Evolutionary conservation across 192 early-diverging fungal genomes (phyloP).

Genomic region (Coemansia sp.): DNA sequence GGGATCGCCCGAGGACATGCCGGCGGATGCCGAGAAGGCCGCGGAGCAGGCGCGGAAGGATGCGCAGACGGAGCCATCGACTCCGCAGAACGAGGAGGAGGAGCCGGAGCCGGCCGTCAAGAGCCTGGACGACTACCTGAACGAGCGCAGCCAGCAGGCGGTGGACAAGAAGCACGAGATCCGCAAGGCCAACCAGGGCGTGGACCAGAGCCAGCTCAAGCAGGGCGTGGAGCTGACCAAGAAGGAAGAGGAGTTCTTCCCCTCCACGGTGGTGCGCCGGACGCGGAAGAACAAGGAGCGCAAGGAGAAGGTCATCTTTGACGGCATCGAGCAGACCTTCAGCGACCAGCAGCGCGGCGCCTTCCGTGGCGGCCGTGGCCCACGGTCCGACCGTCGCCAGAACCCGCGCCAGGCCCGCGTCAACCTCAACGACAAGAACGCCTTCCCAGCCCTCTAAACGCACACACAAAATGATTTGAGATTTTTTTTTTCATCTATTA

Average conservation of each 20-base stretch:
- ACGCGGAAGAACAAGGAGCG: constrained; percentile 63
- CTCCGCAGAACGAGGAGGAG: constrained; percentile 31
- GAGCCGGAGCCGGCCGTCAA: constrained; percentile 76
- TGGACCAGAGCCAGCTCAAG: constrained; percentile 83
- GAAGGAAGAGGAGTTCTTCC: constrained; percentile 71
- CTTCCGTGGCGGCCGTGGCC: constrained; percentile 55
- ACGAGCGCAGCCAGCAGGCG: constrained; percentile 61
- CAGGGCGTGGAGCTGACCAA: constrained; percentile 67
- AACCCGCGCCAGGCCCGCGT: constrained; percentile 51
- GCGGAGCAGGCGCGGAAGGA: constrained; percentile 46
- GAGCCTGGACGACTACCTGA: constrained; percentile 85
- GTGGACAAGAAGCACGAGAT: constrained; percentile 59
- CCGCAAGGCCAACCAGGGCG: constrained; percentile 86
- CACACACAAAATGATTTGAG: not conserved
- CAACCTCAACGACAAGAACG: constrained; percentile 66
- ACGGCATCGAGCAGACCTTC: constrained; percentile 78
- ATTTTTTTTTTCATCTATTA: not conserved
- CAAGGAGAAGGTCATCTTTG: constrained; percentile 71
- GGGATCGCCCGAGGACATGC: constrained; percentile 36
- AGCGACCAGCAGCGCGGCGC: constrained; percentile 63
- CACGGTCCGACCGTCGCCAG: constrained; percentile 53
- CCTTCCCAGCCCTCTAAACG: constrained; percentile 64
- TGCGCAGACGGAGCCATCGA: constrained; percentile 31
- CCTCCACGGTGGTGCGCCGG: constrained; percentile 55
- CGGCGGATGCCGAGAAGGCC: constrained; percentile 38